These are phyloP conservation scores for Macrocybe gigantea DNA, from an alignment of 768 basidiomycete genomes.

Conservation along the genomic window DNA sequence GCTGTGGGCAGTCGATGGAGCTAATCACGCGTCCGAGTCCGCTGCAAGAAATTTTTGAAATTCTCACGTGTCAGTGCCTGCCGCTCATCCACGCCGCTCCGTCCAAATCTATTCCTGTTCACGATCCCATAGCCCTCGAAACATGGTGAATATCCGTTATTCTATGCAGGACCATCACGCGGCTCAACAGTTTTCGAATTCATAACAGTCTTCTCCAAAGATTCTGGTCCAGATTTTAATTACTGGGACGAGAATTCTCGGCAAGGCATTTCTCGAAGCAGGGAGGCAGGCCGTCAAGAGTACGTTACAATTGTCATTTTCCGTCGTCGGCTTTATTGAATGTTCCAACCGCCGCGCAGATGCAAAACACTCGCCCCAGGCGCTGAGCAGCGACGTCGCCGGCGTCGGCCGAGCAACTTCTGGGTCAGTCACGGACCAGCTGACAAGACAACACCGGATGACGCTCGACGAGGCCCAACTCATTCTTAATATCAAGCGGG, in stretches of 20 bases:
- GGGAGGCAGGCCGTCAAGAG: constrained; percentile 91
- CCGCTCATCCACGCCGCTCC: not conserved
- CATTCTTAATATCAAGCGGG: constrained; percentile 83
- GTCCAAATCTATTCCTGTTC: not conserved
- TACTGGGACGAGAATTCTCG: constrained; percentile 75
- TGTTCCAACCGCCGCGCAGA: constrained; percentile 37
- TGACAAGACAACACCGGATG: constrained; percentile 87
- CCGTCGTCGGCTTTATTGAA: not conserved
- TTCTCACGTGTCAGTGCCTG: not conserved
- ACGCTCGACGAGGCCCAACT: constrained; percentile 92
- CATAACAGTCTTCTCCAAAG: constrained; percentile 69
- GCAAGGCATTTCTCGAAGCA: constrained; percentile 88
- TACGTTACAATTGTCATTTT: constrained; percentile 30
- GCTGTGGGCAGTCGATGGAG: too few relatives aligned
- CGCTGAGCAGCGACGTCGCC: constrained; percentile 59
- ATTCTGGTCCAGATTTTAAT: constrained; percentile 75
- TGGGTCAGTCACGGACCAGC: constrained; percentile 69
- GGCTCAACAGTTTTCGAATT: not conserved
- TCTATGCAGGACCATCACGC: too few relatives aligned
- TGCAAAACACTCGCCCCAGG: constrained; percentile 76
- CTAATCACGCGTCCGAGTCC: not conserved
- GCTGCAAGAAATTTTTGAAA: constrained; percentile 2
- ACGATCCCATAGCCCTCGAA: not conserved
- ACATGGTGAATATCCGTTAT: not conserved
- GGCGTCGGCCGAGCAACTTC: constrained; percentile 73